phyloP scores from a whole-genome alignment of 208 protist species.

The Wallacemonas sp. region DNA sequence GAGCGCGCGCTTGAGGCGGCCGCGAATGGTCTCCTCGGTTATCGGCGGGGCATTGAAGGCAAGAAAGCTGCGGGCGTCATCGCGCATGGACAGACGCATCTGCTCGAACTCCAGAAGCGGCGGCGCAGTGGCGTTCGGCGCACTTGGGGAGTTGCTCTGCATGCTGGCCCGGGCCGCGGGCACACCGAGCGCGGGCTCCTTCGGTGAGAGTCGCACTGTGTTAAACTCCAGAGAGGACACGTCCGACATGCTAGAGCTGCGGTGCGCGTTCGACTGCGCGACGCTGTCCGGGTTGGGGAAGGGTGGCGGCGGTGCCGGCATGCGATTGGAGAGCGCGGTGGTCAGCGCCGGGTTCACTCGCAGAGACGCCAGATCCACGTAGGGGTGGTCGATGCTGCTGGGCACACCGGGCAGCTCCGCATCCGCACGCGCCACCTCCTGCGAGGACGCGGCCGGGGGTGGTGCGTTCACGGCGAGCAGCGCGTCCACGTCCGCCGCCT shows the following conservation, averaged over 20 bases:
- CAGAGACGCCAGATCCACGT: conserved; percentile 8
- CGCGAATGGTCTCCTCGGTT: conserved; percentile 22
- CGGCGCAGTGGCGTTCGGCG: conserved; percentile 24
- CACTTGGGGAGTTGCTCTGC: conserved; percentile 9
- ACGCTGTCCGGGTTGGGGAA: background rate
- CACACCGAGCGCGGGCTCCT: conserved; percentile 7
- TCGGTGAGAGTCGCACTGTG: conserved; percentile 31
- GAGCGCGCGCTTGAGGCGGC: conserved; percentile 45
- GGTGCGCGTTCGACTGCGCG: background rate
- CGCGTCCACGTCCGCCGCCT: conserved; percentile 30
- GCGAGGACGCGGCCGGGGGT: conserved; percentile 21
- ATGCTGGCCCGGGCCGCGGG: background rate
- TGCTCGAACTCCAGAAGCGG: conserved; percentile 78
- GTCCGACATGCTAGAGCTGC: conserved; percentile 22
- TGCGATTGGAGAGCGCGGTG: background rate
- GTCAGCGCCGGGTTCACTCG: background rate
- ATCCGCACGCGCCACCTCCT: conserved; percentile 23
- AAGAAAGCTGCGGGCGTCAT: conserved; percentile 21
- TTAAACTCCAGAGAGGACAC: conserved; percentile 47
- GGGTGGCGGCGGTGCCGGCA: conserved; percentile 3
- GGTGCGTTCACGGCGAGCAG: conserved; percentile 37
- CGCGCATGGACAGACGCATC: conserved; percentile 48
- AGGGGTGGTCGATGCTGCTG: conserved; percentile 29
- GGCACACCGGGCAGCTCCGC: conserved; percentile 19
- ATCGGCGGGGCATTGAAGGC: background rate